Base-by-base conservation (phyloP, 1,139 yeast species). In the Magnusiomyces paraingens region DNA sequence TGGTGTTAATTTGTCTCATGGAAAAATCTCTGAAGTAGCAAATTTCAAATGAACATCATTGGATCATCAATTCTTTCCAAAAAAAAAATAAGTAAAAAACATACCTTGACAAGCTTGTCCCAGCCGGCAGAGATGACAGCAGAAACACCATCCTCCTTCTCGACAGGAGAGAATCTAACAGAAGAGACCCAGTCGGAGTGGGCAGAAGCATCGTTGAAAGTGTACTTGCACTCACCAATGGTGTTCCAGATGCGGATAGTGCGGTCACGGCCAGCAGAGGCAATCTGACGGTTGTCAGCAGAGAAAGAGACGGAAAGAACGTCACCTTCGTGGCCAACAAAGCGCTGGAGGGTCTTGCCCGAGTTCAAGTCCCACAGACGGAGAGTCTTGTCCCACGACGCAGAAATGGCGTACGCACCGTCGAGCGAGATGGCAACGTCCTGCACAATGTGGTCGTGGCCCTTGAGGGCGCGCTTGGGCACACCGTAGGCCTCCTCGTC, bases 181-280 rank as follows among this genome's bases (percentile, higher is more conserved):
- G 95, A 83, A 64, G 97, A 88, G 71, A 91, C 97, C 99, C 99
- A 93, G 89, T 93, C 99, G 74, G 83, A 73, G 95, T 93, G 99
- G 70, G 95, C 94, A 69, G 81, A 75, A 65, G 72, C 70, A 58
- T 64, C 65, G 58, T 67, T 70, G 78, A 91, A 85, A 71, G 97
- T 89, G 80, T 86, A 85, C 83, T 88, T 85, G 84, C 96, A 90
- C 76, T 88, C 90, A 83, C 99, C 99, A 73, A 90, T 82, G 80
- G 96, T 89, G 86, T 94, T 91, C 99, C 99, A 93, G 79, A 93
- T 91, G 84, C 89, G 91, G 79, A 93, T 91, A 77, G 98, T 87
- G 84, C 89, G 88, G 79, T 93, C 99, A 80, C 99, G 91, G 69
- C 98, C 91, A 77, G 96, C 95, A 76, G 99, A 91, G 66, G 91